phyloP scores from a whole-genome alignment of 1,284 basidiomycete genomes.

The Rhodofomes roseus region DNA sequence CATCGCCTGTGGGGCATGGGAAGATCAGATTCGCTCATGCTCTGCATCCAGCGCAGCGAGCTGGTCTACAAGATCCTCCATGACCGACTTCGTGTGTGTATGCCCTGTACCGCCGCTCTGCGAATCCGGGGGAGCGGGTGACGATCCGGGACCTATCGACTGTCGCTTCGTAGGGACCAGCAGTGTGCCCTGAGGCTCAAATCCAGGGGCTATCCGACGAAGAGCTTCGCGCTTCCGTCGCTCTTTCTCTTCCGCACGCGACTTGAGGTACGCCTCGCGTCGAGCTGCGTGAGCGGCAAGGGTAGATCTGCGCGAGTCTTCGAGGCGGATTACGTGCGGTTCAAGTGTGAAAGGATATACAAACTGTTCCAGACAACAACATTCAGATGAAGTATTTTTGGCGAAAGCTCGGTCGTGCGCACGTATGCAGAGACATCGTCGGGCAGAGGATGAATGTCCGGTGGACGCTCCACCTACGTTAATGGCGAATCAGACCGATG shows the following conservation, averaged over 20 bases:
- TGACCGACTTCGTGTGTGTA: conserved; percentile 48
- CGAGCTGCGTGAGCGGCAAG: conserved; percentile 62
- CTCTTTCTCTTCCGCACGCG: conserved; percentile 76
- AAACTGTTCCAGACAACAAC: conserved; percentile 51
- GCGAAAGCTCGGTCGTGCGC: conserved; percentile 26
- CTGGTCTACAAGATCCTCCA: conserved; percentile 80
- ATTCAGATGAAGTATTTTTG: not conserved
- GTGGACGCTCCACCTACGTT: conserved; percentile 73
- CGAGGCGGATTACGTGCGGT: conserved; percentile 72
- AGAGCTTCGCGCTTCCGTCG: conserved; percentile 73
- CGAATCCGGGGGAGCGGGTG: not conserved
- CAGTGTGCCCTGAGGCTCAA: conserved; percentile 54
- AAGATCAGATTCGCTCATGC: not conserved
- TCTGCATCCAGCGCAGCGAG: conserved; percentile 60
- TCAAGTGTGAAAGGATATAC: conserved; percentile 93
- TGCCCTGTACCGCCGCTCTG: conserved; percentile 8
- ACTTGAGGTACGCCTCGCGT: conserved; percentile 64
- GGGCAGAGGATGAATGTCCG: conserved; percentile 89
- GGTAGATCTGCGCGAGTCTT: conserved; percentile 64
- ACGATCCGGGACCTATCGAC: conserved; percentile 13
- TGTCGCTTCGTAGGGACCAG: conserved; percentile 46
- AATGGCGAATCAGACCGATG: not conserved
- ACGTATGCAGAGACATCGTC: conserved; percentile 87
- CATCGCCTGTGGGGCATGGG: too few species aligned
- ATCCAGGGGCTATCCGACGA: conserved; percentile 70